Evolutionary conservation across 2,329 filamentous ascomycete species (phyloP), one percentile per base, ranked within the genome.

Genomic region (Stachybotrys elegans): DNA sequence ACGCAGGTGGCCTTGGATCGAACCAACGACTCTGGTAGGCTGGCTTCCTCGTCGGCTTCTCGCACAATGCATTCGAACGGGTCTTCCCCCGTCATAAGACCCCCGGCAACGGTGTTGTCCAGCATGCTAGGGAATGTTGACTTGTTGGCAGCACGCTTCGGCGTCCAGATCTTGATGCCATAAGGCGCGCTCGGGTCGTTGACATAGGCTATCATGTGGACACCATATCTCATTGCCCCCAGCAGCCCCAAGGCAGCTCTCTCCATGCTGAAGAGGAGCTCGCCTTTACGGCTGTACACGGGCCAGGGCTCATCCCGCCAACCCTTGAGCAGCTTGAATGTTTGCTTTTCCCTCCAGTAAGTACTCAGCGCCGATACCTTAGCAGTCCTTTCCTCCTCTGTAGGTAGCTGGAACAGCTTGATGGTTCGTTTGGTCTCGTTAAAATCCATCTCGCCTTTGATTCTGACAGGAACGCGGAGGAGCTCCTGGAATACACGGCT

Each of bases 71-170:
- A 89, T 59, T 92, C 89, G 40, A 90, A 84, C 0, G 88, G 86
- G 19, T 75, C 75, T 62, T 96, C 91, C 13, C 84, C 86, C 1
- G 88, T 87, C 61, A 85, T 83, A 53, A 97, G 83, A 0, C 68
- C 78, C n/a, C 78, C 78, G 0, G 91, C 93, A 6, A 95, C 93
- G 2, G 90, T 90, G 63, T 97, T 98, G 65, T 98, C 93, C 52
- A 98, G 73, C 78, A 96, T 91, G n/a, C 86, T 78, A 0, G 86
- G 84, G 59, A 92, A 98, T 0, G 90, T 96, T 52, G 87, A 81
- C 71, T 97, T 98, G 46, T 72, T 78, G 41, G 72, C 73, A 12
- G 90, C 79, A 9, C 93, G 77, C 37, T 83, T 78, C 4, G 93
- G 87, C 2, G 95, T 79, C 92, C 93, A 97, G 32, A 98, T 73